A percentile compares a stretch with the other conserved stretches of the same genome.
phyloP scores from a whole-genome alignment of 176 grass and related monocot species.

The Bolboschoenus planiculmis region DNA sequence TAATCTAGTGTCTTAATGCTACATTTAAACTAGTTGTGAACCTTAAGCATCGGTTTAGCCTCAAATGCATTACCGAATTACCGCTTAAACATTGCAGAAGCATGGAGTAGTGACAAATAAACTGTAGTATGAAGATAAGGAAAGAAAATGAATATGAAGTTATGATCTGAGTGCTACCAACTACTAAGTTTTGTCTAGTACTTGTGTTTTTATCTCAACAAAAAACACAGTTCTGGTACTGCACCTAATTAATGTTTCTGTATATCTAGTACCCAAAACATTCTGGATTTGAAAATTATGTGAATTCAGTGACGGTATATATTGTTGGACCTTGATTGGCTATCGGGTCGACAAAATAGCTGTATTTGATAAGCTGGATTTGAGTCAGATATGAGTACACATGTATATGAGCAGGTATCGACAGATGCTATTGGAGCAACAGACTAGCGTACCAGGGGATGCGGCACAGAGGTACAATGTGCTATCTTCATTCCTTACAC shows the following conservation, averaged over 20 bases:
- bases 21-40: not conserved
- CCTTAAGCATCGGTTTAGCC: not conserved
- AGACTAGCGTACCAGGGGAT: constrained; percentile 83
- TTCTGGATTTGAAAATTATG: not conserved
- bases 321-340: not conserved
- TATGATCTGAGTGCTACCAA: not conserved
- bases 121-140: not conserved
- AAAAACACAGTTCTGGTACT: not conserved
- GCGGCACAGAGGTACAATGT: constrained; percentile 90
- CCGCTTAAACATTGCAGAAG: not conserved
- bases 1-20: not conserved
- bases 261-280: not conserved
- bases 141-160: not conserved
- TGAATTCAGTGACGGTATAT: not conserved
- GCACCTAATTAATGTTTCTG: not conserved
- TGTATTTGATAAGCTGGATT: constrained; percentile 11
- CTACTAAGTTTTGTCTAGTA: not conserved
- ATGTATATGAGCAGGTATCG: constrained; percentile 36
- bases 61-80: not conserved
- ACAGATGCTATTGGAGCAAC: constrained; percentile 90
- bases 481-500: constrained; percentile 90
- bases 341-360: not conserved
- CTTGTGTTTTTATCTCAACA: not conserved
- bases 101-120: not conserved
- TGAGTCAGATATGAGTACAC: not conserved